Evolutionary conservation across 2,329 filamentous ascomycete species (phyloP).

Genomic region (Cladobotryum protrusum): DNA sequence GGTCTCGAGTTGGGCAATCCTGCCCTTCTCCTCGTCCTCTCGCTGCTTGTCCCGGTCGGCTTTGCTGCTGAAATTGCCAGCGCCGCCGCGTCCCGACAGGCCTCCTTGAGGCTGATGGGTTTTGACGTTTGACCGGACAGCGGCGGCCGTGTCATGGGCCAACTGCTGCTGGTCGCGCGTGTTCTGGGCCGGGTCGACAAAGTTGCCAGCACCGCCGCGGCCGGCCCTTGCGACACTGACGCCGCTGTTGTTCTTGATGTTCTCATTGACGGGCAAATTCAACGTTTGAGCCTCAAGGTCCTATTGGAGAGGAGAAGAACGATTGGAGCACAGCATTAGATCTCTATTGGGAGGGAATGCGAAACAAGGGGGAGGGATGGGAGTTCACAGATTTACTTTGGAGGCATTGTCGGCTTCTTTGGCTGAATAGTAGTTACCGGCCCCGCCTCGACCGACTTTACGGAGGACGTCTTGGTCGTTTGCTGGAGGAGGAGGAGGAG

Average conservation of each 20-base stretch:
- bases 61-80: slow-evolving; percentile 46
- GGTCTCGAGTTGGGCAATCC: slow-evolving; percentile 32
- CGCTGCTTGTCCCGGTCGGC: slow-evolving; percentile 21
- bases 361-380: too few species aligned
- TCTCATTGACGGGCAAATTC: slow-evolving; percentile 17
- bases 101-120: slow-evolving; percentile 17
- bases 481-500: too few species aligned
- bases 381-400: slow-evolving; percentile 20
- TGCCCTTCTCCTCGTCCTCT: slow-evolving; percentile 23
- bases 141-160: slow-evolving; percentile 27
- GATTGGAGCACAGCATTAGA: too few species aligned
- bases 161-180: slow-evolving; percentile 29
- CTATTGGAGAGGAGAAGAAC: slow-evolving; percentile 15
- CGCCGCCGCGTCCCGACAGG: slow-evolving; percentile 47
- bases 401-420: slow-evolving; percentile 43
- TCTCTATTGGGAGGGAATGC: too few species aligned
- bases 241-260: slow-evolving; percentile 16
- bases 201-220: slow-evolving; percentile 59
- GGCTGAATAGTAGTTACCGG: slow-evolving; percentile 55
- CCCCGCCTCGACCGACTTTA: slow-evolving; percentile 55
- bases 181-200: slow-evolving; percentile 33
- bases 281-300: slow-evolving; percentile 34
- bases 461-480: slow-evolving; percentile 38
- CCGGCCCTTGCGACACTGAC: slow-evolving; percentile 39
- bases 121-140: slow-evolving; percentile 27